phyloP scores from a whole-genome alignment of 768 basidiomycete genomes.

The Leccinum imitatum region DNA sequence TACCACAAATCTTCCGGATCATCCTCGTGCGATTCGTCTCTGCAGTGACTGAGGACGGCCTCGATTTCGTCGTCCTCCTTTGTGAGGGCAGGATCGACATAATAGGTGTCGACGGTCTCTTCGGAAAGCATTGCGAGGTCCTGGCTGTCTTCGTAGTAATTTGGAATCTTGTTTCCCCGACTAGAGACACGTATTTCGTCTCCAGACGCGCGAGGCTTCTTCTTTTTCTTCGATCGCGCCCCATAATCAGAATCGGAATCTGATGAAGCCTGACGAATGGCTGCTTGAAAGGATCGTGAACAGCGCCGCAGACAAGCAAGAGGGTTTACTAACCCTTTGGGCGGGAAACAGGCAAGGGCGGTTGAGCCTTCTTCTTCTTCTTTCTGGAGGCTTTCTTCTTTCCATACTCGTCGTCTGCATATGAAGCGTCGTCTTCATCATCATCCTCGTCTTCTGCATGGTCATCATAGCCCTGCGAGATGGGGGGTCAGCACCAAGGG shows the following conservation, averaged over 20 bases:
- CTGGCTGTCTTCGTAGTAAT: conserved; percentile 76
- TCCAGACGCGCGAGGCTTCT: conserved; percentile 51
- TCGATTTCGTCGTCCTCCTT: conserved; percentile 88
- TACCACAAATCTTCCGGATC: conserved; percentile 84
- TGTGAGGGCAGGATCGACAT: conserved; percentile 51
- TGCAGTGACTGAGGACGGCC: conserved; percentile 79
- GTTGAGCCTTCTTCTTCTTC: conserved; percentile 53
- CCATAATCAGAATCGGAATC: conserved; percentile 90
- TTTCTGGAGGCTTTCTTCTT: conserved; percentile 68
- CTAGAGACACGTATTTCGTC: conserved; percentile 80
- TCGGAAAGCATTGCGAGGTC: conserved; percentile 70
- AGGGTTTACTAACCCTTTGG: conserved; percentile 52
- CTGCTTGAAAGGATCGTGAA: conserved; percentile 32
- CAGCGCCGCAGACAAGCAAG: conserved; percentile 5
- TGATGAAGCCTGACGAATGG: conserved; percentile 58
- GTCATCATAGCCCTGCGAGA: conserved; percentile 61
- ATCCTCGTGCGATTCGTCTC: conserved; percentile 77
- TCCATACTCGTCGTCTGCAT: conserved; percentile 74
- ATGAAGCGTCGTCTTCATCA: conserved; percentile 77
- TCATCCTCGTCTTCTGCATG: conserved; percentile 52
- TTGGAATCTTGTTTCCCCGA: conserved; percentile 74
- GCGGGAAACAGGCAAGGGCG: conserved; percentile 45
- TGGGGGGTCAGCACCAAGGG: conserved; percentile 27
- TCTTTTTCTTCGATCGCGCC: conserved; percentile 84
- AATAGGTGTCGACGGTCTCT: conserved; percentile 53